Percentiles rank a stretch among this genome's conserved stretches.
phyloP scores from a whole-genome alignment of 2,329 filamentous ascomycete genomes.

The Ophiostoma pallidulum region DNA sequence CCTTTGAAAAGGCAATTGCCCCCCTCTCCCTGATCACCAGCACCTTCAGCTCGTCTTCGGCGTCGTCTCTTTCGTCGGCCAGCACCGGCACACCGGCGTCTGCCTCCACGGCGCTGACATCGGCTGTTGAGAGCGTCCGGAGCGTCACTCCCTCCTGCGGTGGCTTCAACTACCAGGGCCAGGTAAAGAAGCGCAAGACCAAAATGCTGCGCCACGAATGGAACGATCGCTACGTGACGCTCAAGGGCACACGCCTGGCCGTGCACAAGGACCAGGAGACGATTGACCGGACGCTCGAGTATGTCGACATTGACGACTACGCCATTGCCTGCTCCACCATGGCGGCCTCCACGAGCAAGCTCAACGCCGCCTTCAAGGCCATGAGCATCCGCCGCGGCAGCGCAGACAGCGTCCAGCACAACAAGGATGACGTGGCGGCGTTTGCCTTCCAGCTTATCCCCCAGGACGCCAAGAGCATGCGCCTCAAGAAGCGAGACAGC shows the following conservation, averaged over 20 bases:
- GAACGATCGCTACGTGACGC: conserved; percentile 84
- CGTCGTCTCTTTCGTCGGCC: conserved; percentile 14
- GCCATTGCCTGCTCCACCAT: conserved; percentile 74
- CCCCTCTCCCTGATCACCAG: conserved; percentile 18
- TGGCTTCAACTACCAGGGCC: conserved; percentile 65
- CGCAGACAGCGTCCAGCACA: conserved; percentile 33
- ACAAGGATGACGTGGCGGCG: conserved; percentile 48
- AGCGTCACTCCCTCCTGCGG: too few relatives aligned
- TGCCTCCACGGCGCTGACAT: conserved; percentile 17
- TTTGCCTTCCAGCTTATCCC: conserved; percentile 84
- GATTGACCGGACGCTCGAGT: conserved; percentile 55
- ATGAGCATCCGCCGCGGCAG: conserved; percentile 52
- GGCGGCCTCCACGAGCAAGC: conserved; percentile 65
- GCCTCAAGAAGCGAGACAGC: conserved; percentile 45
- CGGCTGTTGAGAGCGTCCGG: conserved; percentile 15
- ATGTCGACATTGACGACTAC: conserved; percentile 82
- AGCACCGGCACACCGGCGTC: conserved; percentile 17
- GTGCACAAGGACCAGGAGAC: conserved; percentile 59
- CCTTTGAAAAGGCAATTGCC: conserved; percentile 37
- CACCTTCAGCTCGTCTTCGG: conserved; percentile 10
- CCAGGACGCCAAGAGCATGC: conserved; percentile 45
- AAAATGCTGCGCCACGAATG: conserved; percentile 86
- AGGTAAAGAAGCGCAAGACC: conserved; percentile 90
- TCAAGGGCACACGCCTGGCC: conserved; percentile 63
- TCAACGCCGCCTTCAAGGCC: conserved; percentile 78